Evolutionary conservation across 805 yeast genomes (phyloP), one percentile per base, ranked within the genome.

Genomic region (Candida pseudofarinosa): DNA sequence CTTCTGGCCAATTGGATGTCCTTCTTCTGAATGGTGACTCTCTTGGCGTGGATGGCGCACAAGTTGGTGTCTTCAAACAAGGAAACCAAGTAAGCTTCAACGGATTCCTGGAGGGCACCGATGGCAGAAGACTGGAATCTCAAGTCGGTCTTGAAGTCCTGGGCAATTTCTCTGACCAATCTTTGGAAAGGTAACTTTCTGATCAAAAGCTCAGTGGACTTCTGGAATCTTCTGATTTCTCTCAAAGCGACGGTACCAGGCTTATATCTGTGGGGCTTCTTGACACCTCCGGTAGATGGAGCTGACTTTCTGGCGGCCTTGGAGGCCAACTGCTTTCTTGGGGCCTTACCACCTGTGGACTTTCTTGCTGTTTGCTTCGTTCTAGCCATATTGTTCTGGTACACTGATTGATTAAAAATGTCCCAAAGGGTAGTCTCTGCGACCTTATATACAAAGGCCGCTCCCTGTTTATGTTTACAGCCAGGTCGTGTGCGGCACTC

Each of bases 171-270:
- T 66, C 76, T 67, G 37, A 70, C 76, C 58, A 70, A 70, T 70
- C 76, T 70, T 55, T 70, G 75, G 69, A 70, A 70, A 19, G 76
- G 76, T 56, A 70, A 70, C 63, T 70, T 70, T 70, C 76, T 70
- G 60, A 70, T 70, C 55, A 70, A 66, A 38, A 70, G 65, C 57
- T 70, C 76, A 52, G 76, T 70, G 40, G 74, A 70, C 56, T 70
- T 70, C 55, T 70, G 76, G 62, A 70, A 70, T 66, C 74, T 69
- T 69, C 76, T 69, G 54, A 70, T 70, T 66, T 70, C 76, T 69
- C 76, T 69, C 60, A 70, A 70, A 50, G 76, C 76, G 48, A 70
- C 76, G 58, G 76, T 70, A 70, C 76, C 76, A 54, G 76, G 76
- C 70, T 70, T 70, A 63, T 70, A 70, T 69, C 76, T 70, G 71